phyloP scores from a whole-genome alignment of 768 basidiomycete species.

The Cantharellus cinnabarinus region DNA sequence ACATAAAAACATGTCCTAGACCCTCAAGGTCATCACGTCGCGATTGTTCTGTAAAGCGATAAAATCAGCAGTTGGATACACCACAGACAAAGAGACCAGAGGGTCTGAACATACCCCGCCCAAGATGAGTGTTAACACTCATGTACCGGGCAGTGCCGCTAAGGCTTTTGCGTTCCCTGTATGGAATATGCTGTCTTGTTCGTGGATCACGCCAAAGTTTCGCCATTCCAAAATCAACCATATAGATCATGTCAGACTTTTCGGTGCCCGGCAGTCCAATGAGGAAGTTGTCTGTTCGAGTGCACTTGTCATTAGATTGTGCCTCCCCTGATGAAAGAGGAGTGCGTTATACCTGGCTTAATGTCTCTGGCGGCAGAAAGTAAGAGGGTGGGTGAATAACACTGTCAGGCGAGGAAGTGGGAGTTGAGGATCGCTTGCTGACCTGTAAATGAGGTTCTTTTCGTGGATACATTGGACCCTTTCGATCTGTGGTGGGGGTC shows the following conservation, averaged over 20 bases:
- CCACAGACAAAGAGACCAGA: constrained; percentile 1
- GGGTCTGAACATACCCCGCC: constrained; percentile 43
- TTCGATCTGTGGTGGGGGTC: constrained; percentile 38
- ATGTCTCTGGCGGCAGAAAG: constrained; percentile 40
- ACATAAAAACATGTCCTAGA: constrained; percentile 98
- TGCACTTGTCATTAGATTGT: not conserved
- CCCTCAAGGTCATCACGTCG: constrained; percentile 93
- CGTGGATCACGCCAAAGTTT: constrained; percentile 99
- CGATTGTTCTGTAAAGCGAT: constrained; percentile 51
- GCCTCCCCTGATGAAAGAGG: not conserved
- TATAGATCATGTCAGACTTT: constrained; percentile 38
- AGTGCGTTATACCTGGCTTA: constrained; percentile 35
- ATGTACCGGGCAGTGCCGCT: constrained; percentile 98
- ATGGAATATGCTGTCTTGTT: constrained; percentile 98
- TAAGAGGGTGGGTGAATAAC: not conserved
- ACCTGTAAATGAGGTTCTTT: constrained; percentile 89
- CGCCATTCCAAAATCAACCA: constrained; percentile 98
- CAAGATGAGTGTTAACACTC: constrained; percentile 98
- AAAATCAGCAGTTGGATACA: constrained; percentile 3
- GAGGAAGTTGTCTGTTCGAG: constrained; percentile 65
- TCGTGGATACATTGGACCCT: constrained; percentile 97
- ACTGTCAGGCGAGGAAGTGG: not conserved
- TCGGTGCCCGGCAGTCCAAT: constrained; percentile 89
- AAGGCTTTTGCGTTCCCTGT: constrained; percentile 91
- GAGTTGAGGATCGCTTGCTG: not conserved